Conservation (phyloP, 2,329 filamentous ascomycete species). For the Stagonosporopsis rhizophila region DNA sequence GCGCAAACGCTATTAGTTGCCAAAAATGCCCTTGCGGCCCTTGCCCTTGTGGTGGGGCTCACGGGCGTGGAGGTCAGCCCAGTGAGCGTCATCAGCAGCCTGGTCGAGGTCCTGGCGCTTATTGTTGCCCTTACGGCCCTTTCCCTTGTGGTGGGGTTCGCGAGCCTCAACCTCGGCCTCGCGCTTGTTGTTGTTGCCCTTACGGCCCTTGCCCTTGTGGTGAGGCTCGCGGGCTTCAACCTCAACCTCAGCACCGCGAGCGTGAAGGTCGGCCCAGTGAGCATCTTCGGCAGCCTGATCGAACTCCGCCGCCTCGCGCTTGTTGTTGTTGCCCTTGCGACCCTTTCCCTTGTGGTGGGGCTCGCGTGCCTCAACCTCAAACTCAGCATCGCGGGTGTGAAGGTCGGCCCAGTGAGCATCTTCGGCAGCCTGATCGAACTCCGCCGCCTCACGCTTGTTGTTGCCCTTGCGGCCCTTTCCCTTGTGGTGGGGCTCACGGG, state of each 20-base stretch:
- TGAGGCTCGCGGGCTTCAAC: slow-evolving; percentile 15
- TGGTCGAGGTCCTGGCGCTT: slow-evolving; percentile 20
- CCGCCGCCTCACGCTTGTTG: neutral
- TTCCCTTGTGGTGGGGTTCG: slow-evolving; percentile 29
- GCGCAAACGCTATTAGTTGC: neutral
- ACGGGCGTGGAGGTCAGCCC: slow-evolving; percentile 16
- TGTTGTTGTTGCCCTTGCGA: slow-evolving; percentile 7
- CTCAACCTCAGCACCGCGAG: slow-evolving; percentile 6
- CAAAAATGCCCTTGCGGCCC: slow-evolving; percentile 15
- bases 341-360: slow-evolving; percentile 25
- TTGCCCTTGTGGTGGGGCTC: slow-evolving; percentile 30
- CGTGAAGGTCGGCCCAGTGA: slow-evolving; percentile 11
- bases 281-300: slow-evolving; percentile 21
- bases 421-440: slow-evolving; percentile 18
- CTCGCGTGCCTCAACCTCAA: slow-evolving; percentile 8
- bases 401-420: slow-evolving; percentile 15
- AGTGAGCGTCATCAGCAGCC: slow-evolving; percentile 18
- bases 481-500: slow-evolving; percentile 23
- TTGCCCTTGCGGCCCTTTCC: slow-evolving; percentile 16
- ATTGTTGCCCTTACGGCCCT: slow-evolving; percentile 20
- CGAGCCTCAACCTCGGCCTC: slow-evolving; percentile 1
- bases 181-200: slow-evolving; percentile 18
- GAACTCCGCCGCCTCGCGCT: neutral
- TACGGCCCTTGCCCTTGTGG: slow-evolving; percentile 23
- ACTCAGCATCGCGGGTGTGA: slow-evolving; percentile 6